Conservation (phyloP, 2,329 filamentous ascomycete genomes). For the Albifimbria verrucaria region DNA sequence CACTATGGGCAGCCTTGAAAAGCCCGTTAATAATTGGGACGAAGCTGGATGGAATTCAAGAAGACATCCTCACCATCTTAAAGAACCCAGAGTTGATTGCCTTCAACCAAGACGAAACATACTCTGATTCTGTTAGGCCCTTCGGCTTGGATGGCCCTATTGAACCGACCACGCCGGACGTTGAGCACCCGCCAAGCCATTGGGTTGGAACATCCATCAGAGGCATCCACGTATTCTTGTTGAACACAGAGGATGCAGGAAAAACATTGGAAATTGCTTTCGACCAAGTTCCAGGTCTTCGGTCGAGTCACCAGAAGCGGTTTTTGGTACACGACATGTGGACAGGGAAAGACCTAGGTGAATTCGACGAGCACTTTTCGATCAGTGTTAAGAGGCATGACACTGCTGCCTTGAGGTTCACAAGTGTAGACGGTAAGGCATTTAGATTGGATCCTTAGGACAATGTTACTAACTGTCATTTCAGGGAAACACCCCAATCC, state of each 20-base stretch:
- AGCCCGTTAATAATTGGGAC: slow-evolving; percentile 47
- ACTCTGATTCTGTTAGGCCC: slow-evolving; percentile 39
- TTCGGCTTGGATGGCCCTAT: slow-evolving; percentile 45
- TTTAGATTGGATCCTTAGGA: neutral
- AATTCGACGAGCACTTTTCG: slow-evolving; percentile 16
- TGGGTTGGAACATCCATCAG: slow-evolving; percentile 40
- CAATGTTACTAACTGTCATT: neutral
- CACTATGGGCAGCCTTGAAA: slow-evolving; percentile 49
- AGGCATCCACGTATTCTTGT: slow-evolving; percentile 43
- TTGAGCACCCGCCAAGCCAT: slow-evolving; percentile 37
- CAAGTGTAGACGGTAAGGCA: neutral
- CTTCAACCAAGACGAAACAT: slow-evolving; percentile 43
- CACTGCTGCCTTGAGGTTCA: neutral
- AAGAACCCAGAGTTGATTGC: slow-evolving; percentile 35
- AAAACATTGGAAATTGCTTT: slow-evolving; percentile 33
- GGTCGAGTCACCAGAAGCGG: slow-evolving; percentile 8
- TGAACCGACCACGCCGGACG: slow-evolving; percentile 40
- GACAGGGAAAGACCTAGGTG: slow-evolving; percentile 38
- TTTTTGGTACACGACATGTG: slow-evolving; percentile 44
- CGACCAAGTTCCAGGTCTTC: slow-evolving; percentile 39
- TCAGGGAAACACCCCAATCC: slow-evolving; percentile 1
- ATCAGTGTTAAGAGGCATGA: neutral
- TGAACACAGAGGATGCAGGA: slow-evolving; percentile 37
- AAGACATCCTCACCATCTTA: slow-evolving; percentile 35
- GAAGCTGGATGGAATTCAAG: slow-evolving; percentile 30